phyloP scores from a whole-genome alignment of 192 early-diverging fungal species.

The Linnemannia schmuckeri region DNA sequence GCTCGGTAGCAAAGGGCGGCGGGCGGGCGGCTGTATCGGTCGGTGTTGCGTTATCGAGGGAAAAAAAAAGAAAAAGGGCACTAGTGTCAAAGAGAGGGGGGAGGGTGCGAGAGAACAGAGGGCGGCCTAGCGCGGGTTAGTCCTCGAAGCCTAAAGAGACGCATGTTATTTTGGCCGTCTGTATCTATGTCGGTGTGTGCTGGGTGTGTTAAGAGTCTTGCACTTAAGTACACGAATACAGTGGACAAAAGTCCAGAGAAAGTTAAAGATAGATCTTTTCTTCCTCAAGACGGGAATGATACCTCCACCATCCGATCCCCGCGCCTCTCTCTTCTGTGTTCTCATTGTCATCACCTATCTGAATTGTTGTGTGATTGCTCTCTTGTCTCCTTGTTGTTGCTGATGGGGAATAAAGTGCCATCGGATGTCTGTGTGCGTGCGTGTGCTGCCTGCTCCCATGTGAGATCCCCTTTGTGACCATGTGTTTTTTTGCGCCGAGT shows the following conservation, averaged over 20 bases:
- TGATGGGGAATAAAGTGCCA: not conserved
- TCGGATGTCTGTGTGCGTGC: not conserved
- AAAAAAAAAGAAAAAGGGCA: not conserved
- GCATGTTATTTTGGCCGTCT: not conserved
- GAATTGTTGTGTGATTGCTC: not conserved
- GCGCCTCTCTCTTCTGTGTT: not conserved
- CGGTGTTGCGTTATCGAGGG: not conserved
- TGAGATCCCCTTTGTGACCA: not conserved
- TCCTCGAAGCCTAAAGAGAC: not conserved
- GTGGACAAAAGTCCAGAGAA: not conserved
- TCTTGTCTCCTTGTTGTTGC: not conserved
- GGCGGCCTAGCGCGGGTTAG: constrained; percentile 17
- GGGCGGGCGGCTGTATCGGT: not conserved
- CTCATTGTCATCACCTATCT: not conserved
- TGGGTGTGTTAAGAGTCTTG: not conserved
- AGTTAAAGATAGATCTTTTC: not conserved
- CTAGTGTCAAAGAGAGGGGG: not conserved
- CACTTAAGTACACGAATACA: not conserved
- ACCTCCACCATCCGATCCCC: not conserved
- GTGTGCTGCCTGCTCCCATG: not conserved
- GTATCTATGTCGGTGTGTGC: not conserved
- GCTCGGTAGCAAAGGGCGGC: not conserved
- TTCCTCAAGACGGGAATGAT: not conserved
- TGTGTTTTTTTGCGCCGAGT: not conserved
- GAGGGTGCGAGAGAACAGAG: not conserved